Percentiles rank a stretch among this genome's conserved stretches.
These are phyloP conservation scores for Hirschfeldia incana DNA, from an alignment of 345 rosid genomes.

Conservation along the genomic window DNA sequence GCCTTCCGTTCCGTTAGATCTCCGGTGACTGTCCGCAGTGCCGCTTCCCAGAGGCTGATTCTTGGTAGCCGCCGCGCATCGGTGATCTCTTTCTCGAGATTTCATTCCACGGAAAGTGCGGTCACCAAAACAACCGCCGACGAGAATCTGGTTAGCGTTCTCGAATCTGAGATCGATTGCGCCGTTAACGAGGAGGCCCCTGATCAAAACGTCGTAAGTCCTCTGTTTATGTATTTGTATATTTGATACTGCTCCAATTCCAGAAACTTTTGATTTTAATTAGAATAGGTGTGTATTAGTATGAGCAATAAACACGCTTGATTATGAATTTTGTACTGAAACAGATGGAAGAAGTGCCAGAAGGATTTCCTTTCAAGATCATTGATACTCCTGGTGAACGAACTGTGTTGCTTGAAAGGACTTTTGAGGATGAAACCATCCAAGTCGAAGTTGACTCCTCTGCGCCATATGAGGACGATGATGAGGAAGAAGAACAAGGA, in stretches of 20 bases:
- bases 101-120: slow-evolving; percentile 33
- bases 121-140: slow-evolving; percentile 42
- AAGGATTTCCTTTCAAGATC: slow-evolving; percentile 59
- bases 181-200: slow-evolving; percentile 44
- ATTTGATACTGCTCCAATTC: not conserved
- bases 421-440: slow-evolving; percentile 50
- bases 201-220: slow-evolving; percentile 28
- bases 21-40: slow-evolving; percentile 35
- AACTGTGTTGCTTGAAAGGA: slow-evolving; percentile 48
- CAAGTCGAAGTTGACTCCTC: slow-evolving; percentile 60
- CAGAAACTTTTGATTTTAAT: not conserved
- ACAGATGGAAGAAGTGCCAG: slow-evolving; percentile 43
- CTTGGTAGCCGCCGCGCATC: slow-evolving; percentile 19
- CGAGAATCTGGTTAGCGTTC: slow-evolving; percentile 46
- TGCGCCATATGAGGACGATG: slow-evolving; percentile 17
- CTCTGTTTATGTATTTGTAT: not conserved
- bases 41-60: slow-evolving; percentile 23
- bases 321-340: not conserved
- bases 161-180: slow-evolving; percentile 59
- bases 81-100: slow-evolving; percentile 18
- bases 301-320: not conserved
- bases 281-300: not conserved
- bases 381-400: slow-evolving; percentile 62
- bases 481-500: slow-evolving; percentile 34
- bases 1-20: slow-evolving; percentile 46